Evolutionary conservation across 1,284 basidiomycete genomes (phyloP).

Genomic region (Polyporus tsugae): DNA sequence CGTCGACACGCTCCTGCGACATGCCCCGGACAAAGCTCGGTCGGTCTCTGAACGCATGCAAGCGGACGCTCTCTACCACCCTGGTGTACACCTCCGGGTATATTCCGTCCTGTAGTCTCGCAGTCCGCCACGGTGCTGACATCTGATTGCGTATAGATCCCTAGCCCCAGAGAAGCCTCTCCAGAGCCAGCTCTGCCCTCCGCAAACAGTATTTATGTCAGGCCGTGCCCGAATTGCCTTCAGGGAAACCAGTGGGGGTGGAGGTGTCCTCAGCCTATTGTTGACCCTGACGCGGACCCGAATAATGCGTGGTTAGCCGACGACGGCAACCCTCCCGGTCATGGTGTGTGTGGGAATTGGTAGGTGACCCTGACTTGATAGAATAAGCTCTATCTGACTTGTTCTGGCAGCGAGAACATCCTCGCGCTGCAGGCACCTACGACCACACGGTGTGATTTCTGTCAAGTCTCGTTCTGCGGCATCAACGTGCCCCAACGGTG

Average conservation of each 20-base stretch:
- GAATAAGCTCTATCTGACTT: not conserved
- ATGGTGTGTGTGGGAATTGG: constrained; percentile 81
- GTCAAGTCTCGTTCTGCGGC: constrained; percentile 80
- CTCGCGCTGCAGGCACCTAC: constrained; percentile 72
- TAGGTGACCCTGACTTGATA: constrained; percentile 41
- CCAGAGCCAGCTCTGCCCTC: constrained; percentile 75
- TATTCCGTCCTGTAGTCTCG: constrained; percentile 38
- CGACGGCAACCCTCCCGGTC: constrained; percentile 76
- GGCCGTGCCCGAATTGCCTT: constrained; percentile 78
- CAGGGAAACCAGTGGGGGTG: constrained; percentile 74
- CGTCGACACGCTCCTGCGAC: constrained; percentile 71
- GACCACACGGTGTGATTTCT: constrained; percentile 82
- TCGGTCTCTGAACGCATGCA: constrained; percentile 72
- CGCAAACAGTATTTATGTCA: constrained; percentile 63
- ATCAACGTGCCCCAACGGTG: constrained; percentile 77
- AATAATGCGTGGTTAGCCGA: constrained; percentile 78
- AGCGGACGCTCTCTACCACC: constrained; percentile 78
- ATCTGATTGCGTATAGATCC: constrained; percentile 57
- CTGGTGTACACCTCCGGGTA: constrained; percentile 73
- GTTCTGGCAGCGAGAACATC: constrained; percentile 64
- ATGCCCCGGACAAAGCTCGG: constrained; percentile 69
- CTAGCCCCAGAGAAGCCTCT: constrained; percentile 73
- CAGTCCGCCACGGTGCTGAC: not conserved
- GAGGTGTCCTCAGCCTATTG: constrained; percentile 76
- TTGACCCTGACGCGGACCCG: constrained; percentile 68